phyloP scores from a whole-genome alignment of 805 yeast genomes.

The Candida peoriensis region DNA sequence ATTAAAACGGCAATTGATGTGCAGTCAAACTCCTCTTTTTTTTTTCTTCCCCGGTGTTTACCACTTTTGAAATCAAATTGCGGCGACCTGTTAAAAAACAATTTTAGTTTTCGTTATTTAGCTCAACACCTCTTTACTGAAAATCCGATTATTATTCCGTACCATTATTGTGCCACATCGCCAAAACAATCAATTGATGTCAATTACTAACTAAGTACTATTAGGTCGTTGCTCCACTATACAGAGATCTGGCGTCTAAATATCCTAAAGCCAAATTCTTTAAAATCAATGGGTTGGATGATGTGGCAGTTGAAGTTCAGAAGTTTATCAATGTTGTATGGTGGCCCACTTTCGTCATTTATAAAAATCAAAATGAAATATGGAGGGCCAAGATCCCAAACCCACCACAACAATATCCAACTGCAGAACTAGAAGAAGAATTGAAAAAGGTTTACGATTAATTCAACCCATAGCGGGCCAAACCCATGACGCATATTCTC shows the following conservation, averaged over 20 bases:
- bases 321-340: conserved; percentile 20
- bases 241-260: conserved; percentile 12
- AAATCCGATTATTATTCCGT: background rate
- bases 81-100: too few species aligned
- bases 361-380: conserved; percentile 15
- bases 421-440: conserved; percentile 17
- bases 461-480: too few species aligned
- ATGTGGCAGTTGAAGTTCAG: conserved; percentile 16
- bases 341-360: conserved; percentile 26
- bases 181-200: too few species aligned
- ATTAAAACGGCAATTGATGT: too few species aligned
- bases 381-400: conserved; percentile 25
- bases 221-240: conserved; percentile 24
- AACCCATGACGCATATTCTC: too few species aligned
- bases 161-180: conserved; percentile 1
- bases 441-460: conserved; percentile 14
- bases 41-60: too few species aligned
- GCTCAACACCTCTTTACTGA: background rate
- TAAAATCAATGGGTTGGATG: conserved; percentile 19
- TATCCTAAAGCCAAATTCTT: conserved; percentile 20
- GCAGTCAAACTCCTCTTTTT: too few species aligned
- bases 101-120: background rate
- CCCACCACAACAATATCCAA: conserved; percentile 23
- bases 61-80: too few species aligned
- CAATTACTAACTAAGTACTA: too few species aligned